phyloP scores from a whole-genome alignment of 1,139 yeast species.

The Debaryomycetaceae sp. region DNA sequence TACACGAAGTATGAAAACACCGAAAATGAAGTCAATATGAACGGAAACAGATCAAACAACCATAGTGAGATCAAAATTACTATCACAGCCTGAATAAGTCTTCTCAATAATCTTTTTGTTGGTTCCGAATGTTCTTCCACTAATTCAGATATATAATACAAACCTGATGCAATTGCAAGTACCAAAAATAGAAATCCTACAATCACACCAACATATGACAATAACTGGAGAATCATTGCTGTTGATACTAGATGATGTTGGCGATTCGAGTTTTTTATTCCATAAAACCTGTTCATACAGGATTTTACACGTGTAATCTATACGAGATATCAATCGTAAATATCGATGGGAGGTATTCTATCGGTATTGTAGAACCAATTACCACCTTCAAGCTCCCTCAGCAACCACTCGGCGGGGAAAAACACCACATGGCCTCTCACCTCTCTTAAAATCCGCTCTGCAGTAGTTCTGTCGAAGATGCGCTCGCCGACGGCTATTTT shows the following conservation, averaged over 20 bases:
- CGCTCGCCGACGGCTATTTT: constrained; percentile 45
- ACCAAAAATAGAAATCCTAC: constrained; percentile 71
- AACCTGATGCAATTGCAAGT: constrained; percentile 70
- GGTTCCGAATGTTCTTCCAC: constrained; percentile 92
- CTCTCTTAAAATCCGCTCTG: constrained; percentile 67
- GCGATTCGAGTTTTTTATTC: not conserved
- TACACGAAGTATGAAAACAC: constrained; percentile 69
- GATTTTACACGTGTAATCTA: not conserved
- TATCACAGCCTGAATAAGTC: constrained; percentile 60
- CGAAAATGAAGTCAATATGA: constrained; percentile 61
- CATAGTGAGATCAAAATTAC: constrained; percentile 51
- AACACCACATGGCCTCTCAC: constrained; percentile 87
- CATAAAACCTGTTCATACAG: not conserved
- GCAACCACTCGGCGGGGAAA: constrained; percentile 90
- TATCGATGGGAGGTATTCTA: constrained; percentile 91
- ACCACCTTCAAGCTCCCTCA: constrained; percentile 79
- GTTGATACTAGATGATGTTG: not conserved
- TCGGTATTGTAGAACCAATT: constrained; percentile 97
- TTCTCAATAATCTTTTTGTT: constrained; percentile 65
- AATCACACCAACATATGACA: constrained; percentile 65
- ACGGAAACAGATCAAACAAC: constrained; percentile 76
- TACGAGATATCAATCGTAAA: constrained; percentile 56
- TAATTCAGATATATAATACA: constrained; percentile 84
- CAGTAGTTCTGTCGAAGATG: constrained; percentile 71
- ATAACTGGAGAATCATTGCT: constrained; percentile 39